phyloP scores from a whole-genome alignment of 768 basidiomycete species.

The Xerocomus spinulosus region DNA sequence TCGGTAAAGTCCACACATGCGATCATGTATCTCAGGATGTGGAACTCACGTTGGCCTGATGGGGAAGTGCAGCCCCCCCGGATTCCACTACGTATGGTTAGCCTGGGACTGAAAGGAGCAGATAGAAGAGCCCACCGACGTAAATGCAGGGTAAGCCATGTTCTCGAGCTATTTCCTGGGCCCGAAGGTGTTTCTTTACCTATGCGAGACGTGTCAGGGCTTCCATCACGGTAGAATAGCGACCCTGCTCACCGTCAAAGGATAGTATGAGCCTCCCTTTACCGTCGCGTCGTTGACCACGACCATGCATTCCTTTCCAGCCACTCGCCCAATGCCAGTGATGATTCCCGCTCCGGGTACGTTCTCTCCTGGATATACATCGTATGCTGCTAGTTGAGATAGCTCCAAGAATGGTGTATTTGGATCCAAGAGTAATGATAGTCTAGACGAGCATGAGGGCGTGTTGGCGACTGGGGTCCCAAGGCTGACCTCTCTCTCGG shows the following conservation, averaged over 20 bases:
- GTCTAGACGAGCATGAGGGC: conserved; percentile 36
- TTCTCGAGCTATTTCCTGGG: conserved; percentile 92
- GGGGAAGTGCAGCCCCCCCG: conserved; percentile 87
- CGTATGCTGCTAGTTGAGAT: conserved; percentile 80
- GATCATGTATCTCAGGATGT: not conserved
- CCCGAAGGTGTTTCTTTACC: conserved; percentile 94
- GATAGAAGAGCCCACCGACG: conserved; percentile 53
- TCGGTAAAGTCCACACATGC: not conserved
- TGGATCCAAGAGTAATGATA: conserved; percentile 74
- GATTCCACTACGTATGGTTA: conserved; percentile 65
- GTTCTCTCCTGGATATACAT: conserved; percentile 69
- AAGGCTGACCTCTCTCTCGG: conserved; percentile 70
- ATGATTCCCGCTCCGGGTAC: conserved; percentile 90
- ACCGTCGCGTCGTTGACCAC: conserved; percentile 95
- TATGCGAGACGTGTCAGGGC: conserved; percentile 21
- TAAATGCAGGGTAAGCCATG: conserved; percentile 89
- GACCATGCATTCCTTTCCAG: conserved; percentile 80
- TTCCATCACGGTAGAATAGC: not conserved
- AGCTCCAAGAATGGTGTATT: conserved; percentile 88
- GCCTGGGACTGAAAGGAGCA: not conserved
- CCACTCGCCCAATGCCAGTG: conserved; percentile 76
- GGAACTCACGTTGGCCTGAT: conserved; percentile 69
- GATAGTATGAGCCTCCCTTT: conserved; percentile 91
- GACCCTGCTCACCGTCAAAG: conserved; percentile 57
- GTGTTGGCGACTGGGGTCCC: not conserved